Base-by-base conservation (phyloP, 2,329 filamentous ascomycete species). In the Aspergillus latus region DNA sequence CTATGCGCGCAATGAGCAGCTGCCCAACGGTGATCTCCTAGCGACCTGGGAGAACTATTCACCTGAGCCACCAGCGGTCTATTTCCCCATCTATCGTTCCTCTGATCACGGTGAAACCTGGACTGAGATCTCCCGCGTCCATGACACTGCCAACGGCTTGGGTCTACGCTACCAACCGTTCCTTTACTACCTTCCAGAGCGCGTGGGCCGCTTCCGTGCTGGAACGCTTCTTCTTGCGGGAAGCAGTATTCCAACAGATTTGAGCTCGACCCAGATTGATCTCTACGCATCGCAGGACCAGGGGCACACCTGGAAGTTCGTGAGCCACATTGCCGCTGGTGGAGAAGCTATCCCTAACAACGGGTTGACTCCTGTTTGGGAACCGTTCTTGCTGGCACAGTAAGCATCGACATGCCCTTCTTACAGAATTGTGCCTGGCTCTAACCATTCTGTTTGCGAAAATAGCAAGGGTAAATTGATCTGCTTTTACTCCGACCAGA, bases 401-500 rank as follows among this genome's bases (percentile, higher is more conserved):
- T 69, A 62, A 44, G 67, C 61, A 26, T 29, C 13, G n/a, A 11
- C 26, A 6, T 15, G 26, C 2, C n/a, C 44, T n/a, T 10, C 32
- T 26, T 7, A 7, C 8, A 36, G 16, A 6, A 10, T 15, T n/a
- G 2, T 6, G n/a, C 9, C 28, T 11, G 15, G 43, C 21, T 43
- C 37, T 56, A 48, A 52, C n/a, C n/a, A 29, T n/a, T 16, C 7
- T 40, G 2, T 21, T 13, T 13, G 34, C 3, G 21, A 26, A 28
- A 15, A 3, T 32, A 70, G 68, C 68, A 73, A 87, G 54, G 78
- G 82, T 52, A 76, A 82, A 50, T 73, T 90, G 15, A 80, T 89
- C 36, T 76, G 81, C 64, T 90, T 88, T 76, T 90, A 89, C 74
- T 85, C 86, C 1, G 88, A 90, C 69, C 88, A 90, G 68, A 81